These are phyloP conservation scores for Lactarius akahatsu DNA, from an alignment of 768 basidiomycete species.

Conservation along the genomic window DNA sequence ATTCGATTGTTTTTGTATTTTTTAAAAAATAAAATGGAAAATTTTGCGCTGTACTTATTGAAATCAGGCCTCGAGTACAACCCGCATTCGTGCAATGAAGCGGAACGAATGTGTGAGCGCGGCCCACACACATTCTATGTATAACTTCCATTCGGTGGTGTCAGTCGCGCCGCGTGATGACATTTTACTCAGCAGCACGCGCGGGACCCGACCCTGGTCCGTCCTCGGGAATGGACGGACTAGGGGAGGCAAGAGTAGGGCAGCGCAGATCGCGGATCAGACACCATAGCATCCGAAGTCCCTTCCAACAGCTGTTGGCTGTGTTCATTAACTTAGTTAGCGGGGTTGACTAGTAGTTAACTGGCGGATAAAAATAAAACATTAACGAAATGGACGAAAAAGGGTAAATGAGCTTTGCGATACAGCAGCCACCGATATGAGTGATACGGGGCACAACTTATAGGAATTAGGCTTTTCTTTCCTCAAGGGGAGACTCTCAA, in stretches of 20 bases:
- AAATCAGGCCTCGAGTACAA: background rate
- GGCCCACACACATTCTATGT: background rate
- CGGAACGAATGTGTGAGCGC: conserved; percentile 1
- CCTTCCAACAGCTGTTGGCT: background rate
- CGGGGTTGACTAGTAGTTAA: conserved; percentile 9
- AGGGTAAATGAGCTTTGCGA: conserved; percentile 18
- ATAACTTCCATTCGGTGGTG: conserved; percentile 8
- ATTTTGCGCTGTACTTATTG: background rate
- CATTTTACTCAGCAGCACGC: background rate
- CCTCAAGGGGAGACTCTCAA: background rate
- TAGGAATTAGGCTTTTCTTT: conserved; percentile 1
- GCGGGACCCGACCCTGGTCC: conserved; percentile 6
- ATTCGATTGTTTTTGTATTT: background rate
- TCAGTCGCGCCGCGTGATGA: background rate
- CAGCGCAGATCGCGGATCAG: conserved; percentile 20
- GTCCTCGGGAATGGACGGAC: conserved; percentile 14
- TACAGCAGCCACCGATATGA: background rate
- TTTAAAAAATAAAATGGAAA: background rate
- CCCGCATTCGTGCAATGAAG: background rate
- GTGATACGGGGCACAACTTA: background rate
- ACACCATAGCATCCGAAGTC: conserved; percentile 15
- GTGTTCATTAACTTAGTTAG: background rate
- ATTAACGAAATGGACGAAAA: background rate
- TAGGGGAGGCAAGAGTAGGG: conserved; percentile 2
- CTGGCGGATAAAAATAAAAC: conserved; percentile 8